Evolutionary conservation across 371 early-diverging fungal genomes (phyloP).

Genomic region (Mucor saturninus): DNA sequence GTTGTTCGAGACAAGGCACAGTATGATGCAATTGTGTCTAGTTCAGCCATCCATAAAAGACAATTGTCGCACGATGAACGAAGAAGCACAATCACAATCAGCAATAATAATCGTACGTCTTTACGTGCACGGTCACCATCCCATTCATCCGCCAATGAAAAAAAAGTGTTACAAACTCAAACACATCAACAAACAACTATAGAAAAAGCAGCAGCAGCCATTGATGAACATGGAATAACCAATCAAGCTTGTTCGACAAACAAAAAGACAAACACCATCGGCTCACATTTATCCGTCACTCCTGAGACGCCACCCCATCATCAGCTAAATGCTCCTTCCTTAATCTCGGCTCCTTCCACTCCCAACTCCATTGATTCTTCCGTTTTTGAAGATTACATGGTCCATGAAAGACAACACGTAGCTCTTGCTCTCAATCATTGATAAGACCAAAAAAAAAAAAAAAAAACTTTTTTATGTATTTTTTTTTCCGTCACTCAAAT

Average conservation of each 20-base stretch:
- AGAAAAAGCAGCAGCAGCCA: not conserved
- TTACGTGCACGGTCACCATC: slow-evolving; percentile 27
- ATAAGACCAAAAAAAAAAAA: not conserved
- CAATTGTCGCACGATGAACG: slow-evolving; percentile 23
- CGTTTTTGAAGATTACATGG: slow-evolving; percentile 20
- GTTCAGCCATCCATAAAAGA: slow-evolving; percentile 28
- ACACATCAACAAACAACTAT: not conserved
- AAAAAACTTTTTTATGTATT: not conserved
- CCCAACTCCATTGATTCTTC: slow-evolving; percentile 43
- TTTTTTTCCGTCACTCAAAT: not conserved
- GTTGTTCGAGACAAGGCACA: slow-evolving; percentile 36
- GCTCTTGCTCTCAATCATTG: too few species aligned
- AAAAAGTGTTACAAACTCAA: not conserved
- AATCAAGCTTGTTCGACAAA: not conserved
- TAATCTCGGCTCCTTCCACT: slow-evolving; percentile 46
- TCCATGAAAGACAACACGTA: slow-evolving; percentile 1
- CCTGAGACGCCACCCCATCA: slow-evolving; percentile 33
- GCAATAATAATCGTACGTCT: slow-evolving; percentile 11
- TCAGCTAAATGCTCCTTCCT: slow-evolving; percentile 31
- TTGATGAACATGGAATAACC: slow-evolving; percentile 19
- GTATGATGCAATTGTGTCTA: slow-evolving; percentile 42
- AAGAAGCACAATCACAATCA: not conserved
- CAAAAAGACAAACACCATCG: not conserved
- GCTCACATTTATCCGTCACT: not conserved
- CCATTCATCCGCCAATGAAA: not conserved